A percentile compares a stretch with the other conserved stretches of the same genome.
These are phyloP conservation scores for Caloboletus inedulis DNA, from an alignment of 1,284 basidiomycete species.

Conservation along the genomic window DNA sequence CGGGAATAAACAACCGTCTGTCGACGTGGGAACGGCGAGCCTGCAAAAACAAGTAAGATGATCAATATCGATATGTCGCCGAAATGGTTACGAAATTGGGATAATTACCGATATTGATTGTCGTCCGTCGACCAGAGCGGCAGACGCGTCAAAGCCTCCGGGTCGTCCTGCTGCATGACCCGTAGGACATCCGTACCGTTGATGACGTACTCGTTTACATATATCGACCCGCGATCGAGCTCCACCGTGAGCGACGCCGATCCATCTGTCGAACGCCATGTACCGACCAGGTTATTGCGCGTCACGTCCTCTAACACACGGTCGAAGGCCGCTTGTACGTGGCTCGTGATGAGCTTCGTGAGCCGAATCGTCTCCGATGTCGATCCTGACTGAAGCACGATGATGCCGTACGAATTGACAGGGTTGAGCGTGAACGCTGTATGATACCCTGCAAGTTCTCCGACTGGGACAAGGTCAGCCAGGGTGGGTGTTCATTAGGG, in stretches of 20 bases:
- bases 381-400: slow-evolving; percentile 44
- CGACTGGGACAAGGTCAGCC: slow-evolving; percentile 33
- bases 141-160: slow-evolving; percentile 5
- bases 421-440: slow-evolving; percentile 44
- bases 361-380: slow-evolving; percentile 38
- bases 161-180: slow-evolving; percentile 15
- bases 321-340: slow-evolving; percentile 43
- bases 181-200: slow-evolving; percentile 22
- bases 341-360: slow-evolving; percentile 37
- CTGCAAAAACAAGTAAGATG: neutral
- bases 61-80: neutral
- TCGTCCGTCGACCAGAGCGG: slow-evolving; percentile 20
- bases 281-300: slow-evolving; percentile 13
- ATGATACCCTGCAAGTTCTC: slow-evolving; percentile 45
- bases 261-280: slow-evolving; percentile 20
- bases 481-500: neutral
- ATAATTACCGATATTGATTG: slow-evolving; percentile 19
- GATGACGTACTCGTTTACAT: slow-evolving; percentile 20
- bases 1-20: slow-evolving; percentile 21
- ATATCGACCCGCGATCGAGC: slow-evolving; percentile 24
- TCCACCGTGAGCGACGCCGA: slow-evolving; percentile 14
- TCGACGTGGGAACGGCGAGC: slow-evolving; percentile 9
- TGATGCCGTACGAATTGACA: slow-evolving; percentile 44
- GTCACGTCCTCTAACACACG: slow-evolving; percentile 29
- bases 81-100: neutral